These are phyloP conservation scores for Pseudopyricularia cyperi DNA, from an alignment of 2,329 filamentous ascomycete species.

Conservation along the genomic window DNA sequence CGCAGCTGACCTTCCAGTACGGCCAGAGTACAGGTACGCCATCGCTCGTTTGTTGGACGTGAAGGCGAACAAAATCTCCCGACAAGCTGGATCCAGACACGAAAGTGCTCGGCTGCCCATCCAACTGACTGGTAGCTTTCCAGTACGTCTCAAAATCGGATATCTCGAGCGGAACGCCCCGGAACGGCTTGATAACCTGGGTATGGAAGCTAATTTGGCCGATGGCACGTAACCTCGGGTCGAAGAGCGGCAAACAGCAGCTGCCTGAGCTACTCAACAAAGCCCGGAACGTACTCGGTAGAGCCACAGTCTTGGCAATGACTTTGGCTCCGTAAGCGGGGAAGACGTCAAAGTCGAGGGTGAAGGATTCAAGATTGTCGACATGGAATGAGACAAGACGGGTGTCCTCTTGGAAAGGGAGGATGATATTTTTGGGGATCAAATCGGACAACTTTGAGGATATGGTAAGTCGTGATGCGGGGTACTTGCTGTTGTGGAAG, in stretches of 20 bases:
- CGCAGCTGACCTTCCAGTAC: constrained; percentile 64
- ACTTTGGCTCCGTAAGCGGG: constrained; percentile 96
- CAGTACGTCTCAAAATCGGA: constrained; percentile 98
- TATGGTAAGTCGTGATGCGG: constrained; percentile 85
- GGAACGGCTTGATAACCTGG: constrained; percentile 93
- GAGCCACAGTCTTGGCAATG: constrained; percentile 87
- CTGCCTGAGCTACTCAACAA: constrained; percentile 62
- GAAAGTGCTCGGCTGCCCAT: constrained; percentile 72
- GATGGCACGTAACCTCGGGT: constrained; percentile 80
- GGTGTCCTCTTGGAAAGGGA: constrained; percentile 93
- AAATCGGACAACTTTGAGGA: constrained; percentile 93
- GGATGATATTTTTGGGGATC: constrained; percentile 88
- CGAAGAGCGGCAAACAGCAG: constrained; percentile 82
- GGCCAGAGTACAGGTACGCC: constrained; percentile 80
- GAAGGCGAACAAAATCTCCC: constrained; percentile 86
- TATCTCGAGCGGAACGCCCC: constrained; percentile 83
- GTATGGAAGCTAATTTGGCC: constrained; percentile 90
- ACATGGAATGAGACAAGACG: constrained; percentile 91
- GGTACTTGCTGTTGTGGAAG: constrained; percentile 94
- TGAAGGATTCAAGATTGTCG: constrained; percentile 83
- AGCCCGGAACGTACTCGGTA: constrained; percentile 74
- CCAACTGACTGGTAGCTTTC: constrained; percentile 92
- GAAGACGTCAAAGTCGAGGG: constrained; percentile 94
- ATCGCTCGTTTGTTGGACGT: constrained; percentile 84
- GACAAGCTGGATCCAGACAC: constrained; percentile 92